Evolutionary conservation across 352 stramenopile genomes (phyloP).

Genomic region (Phytophthora lateralis): DNA sequence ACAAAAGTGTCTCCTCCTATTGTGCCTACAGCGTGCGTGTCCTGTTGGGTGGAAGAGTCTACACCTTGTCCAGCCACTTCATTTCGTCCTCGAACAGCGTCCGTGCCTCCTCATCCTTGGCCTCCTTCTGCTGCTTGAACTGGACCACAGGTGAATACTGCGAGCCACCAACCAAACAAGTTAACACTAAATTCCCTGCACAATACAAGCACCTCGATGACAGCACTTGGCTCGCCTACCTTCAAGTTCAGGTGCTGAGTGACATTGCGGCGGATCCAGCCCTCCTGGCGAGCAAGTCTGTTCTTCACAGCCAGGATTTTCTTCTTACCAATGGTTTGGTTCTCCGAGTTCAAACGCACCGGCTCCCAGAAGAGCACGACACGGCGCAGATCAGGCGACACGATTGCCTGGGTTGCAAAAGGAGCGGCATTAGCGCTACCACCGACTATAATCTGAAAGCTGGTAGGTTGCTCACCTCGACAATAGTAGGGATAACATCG

Average conservation of each 20-base stretch:
- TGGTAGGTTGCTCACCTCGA: conserved; percentile 48
- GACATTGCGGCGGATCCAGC: conserved; percentile 72
- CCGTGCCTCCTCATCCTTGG: conserved; percentile 64
- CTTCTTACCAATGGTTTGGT: conserved; percentile 78
- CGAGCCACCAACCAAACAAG: neutral
- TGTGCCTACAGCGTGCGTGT: conserved; percentile 4
- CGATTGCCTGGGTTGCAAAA: conserved; percentile 52
- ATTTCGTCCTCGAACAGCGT: conserved; percentile 78
- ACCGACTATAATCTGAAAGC: neutral
- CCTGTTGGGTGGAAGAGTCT: conserved; percentile 12
- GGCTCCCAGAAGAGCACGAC: conserved; percentile 81
- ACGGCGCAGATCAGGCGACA: conserved; percentile 66
- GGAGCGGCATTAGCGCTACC: neutral
- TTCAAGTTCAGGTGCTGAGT: conserved; percentile 83
- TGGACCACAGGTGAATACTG: conserved; percentile 80
- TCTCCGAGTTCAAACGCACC: conserved; percentile 65
- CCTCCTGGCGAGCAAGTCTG: conserved; percentile 63
- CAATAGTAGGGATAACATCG: conserved; percentile 69
- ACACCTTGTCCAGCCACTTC: conserved; percentile 68
- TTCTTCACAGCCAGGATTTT: conserved; percentile 71
- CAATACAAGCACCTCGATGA: neutral
- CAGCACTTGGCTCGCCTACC: conserved; percentile 33
- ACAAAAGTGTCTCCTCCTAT: conserved; percentile 22
- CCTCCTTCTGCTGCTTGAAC: conserved; percentile 75
- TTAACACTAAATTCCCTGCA: neutral